Conservation (phyloP, 805 yeast species). For the Sungouiella blattae region DNA sequence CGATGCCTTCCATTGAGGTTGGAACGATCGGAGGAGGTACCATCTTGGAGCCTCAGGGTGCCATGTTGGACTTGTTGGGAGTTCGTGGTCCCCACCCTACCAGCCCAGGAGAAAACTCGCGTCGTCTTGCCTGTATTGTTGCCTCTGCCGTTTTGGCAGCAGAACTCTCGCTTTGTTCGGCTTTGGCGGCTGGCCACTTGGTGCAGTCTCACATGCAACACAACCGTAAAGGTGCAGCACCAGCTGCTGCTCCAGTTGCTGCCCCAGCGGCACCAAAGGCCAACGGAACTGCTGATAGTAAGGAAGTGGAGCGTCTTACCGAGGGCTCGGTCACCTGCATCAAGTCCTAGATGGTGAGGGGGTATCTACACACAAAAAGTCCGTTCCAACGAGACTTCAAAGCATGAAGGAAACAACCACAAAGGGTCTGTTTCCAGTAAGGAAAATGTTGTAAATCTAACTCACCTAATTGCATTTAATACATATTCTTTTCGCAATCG, state of each 20-base stretch:
- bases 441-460: no score
- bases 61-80: slow-evolving; percentile 91
- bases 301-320: slow-evolving; percentile 44
- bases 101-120: slow-evolving; percentile 90
- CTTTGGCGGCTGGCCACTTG: slow-evolving; percentile 97
- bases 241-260: slow-evolving; percentile 29
- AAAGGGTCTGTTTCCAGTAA: no score
- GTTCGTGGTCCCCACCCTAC: slow-evolving; percentile 95
- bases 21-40: slow-evolving; percentile 99
- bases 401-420: no score
- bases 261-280: slow-evolving; percentile 4
- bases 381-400: no score
- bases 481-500: background rate
- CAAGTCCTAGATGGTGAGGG: slow-evolving; percentile 49
- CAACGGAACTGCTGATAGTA: no score
- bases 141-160: slow-evolving; percentile 96
- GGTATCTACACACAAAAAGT: no score
- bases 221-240: slow-evolving; percentile 64
- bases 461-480: no score
- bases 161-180: slow-evolving; percentile 90
- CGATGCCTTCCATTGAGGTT: slow-evolving; percentile 98
- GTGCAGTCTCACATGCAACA: slow-evolving; percentile 97
- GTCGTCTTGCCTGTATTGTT: slow-evolving; percentile 86
- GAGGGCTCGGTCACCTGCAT: slow-evolving; percentile 79
- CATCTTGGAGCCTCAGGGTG: slow-evolving; percentile 92